Evolutionary conservation across 225 moss, liverwort and hornwort genomes (phyloP), one percentile per base, ranked within the genome.

Genomic region (Polytrichum commune): DNA sequence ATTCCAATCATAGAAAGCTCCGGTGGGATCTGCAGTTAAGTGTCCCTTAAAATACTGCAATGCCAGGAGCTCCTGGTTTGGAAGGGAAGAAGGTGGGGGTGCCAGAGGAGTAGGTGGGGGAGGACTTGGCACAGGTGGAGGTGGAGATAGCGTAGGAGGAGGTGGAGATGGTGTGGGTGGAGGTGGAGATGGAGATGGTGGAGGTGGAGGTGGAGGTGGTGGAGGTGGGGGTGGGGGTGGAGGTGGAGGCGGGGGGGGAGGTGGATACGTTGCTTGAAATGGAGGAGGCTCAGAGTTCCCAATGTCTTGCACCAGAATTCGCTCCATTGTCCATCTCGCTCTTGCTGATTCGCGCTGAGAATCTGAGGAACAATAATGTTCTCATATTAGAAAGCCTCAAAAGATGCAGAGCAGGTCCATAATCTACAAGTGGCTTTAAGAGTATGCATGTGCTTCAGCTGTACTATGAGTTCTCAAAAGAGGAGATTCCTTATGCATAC

Each of bases 1-100:
- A 54, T 87, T 83, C 86, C 86, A 87, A 10, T 66, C 68, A 69
- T 81, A 27, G 74, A 87, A 81, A 61, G 77, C 81, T 8, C 83
- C 81, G 4, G 83, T 83, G 1, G 86, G 86, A 56, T 87, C 86
- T 19, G 61, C 69, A 18, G 76, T 81, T 23, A 87, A 29, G 8
- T 72, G 78, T 8, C 83, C 83, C 72, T 87, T 87, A 63, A 87
- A 83, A 35, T 84, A 80, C 20, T 80, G 18, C 23, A 87, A 23
- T 5, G 83, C 86, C 29, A 76, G 72, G 3, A 22, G 68, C 55
- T 87, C 86, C 0, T 76, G 5, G 19, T 61, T 55, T 23, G 53
- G 67, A 68, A 32, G 62, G 1, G 69, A 60, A 7, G 73, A 68
- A 33, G 67, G 60, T 5, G 71, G 70, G 18, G 62, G 73, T 7